Base-by-base conservation (phyloP, 768 basidiomycete species). In the Phlebiopsis flavidoalba region DNA sequence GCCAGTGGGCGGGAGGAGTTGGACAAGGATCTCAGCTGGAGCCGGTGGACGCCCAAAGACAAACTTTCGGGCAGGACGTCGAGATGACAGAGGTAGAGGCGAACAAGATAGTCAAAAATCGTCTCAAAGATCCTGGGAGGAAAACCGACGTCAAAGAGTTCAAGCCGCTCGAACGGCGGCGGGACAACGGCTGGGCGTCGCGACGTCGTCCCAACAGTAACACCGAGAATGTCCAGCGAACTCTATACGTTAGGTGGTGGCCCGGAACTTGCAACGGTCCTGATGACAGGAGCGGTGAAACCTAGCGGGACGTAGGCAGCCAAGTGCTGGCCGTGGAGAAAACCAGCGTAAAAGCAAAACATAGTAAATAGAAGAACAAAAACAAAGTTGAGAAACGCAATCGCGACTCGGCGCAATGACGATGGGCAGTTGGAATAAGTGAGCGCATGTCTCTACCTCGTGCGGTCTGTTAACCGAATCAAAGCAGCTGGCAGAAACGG, bases 381-480 rank as follows among this genome's bases (percentile, higher is more conserved):
- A 67, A 70, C 31, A 70, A 69, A 61, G 70, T 69, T 54, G 65
- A 67, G 46, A 60, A 43, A n/a, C 71, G 76, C 49, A 75, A 75
- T 59, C 77, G 76, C 24, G 77, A 76, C 64, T 79, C n/a, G 79
- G 64, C 74, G 77, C 57, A 74, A 72, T 24, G 86, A 90, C 48
- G 88, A 91, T 58, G 79, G 81, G n/a, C 81, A 79, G 66, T 71
- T 86, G 55, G n/a, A 92, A 91, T 73, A 92, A 91, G 91, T 93
- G 72, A 51, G 86, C 73, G 12, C 8, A 52, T 21, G 19, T 55
- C 37, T 60, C 60, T 53, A 58, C 10, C n/a, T 53, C 19, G 4
- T 55, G 37, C 36, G 12, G n/a, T 6, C 22, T 37, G 2, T 45
- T 55, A 19, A 35, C 35, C 19, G 33, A 53, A 26, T n/a, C 35